Base-by-base conservation (phyloP, 2,329 filamentous ascomycete species). In the Aspergillus luchuensis region DNA sequence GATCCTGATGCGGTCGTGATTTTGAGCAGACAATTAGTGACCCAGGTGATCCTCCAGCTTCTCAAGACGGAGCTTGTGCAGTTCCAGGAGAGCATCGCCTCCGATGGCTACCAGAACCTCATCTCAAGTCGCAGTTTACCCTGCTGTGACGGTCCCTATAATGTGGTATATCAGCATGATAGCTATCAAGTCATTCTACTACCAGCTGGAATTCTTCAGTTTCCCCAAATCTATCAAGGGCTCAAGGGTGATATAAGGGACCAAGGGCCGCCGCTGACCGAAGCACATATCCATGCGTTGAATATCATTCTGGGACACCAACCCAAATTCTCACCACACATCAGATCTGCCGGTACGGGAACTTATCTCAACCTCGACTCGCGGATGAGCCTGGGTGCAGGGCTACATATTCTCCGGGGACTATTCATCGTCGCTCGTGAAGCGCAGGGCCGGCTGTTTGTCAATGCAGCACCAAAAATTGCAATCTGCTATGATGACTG, bases 251-350 rank as follows among this genome's bases (percentile, higher is more conserved):
- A 17, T 15, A 3, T n/a, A 1, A 25, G 28, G 13, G 2, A n/a
- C 23, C 45, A 8, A 48, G 11, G 28, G 6, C 25, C 7, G 2
- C 15, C 47, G 8, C 25, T 30, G 7, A 30, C 47, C 7, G 47
- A 30, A 4, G 6, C 47, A 33, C 47, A 49, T 30, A 78, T 87
- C 5, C 84, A 87, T 58, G 79, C 83, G 1, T 68, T 88, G 56
- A 88, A 88, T 67, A 82, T 87, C 43, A 74, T 89, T 23, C 72
- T 87, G 54, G 79, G 80, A 4, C 48, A 58, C 23, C 30, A 25
- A 10, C 47, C 56, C 15, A 52, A 58, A 23, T 25, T 41, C 5
- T 23, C 47, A 2, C n/a, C 38, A 8, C 15, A 51, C 13, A 33
- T 58, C 38, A 28, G 23, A 7, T 28, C 28, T 11, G n/a, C 23